Conservation (phyloP, 441 rosid species). For the Gossypium trilobum region DNA sequence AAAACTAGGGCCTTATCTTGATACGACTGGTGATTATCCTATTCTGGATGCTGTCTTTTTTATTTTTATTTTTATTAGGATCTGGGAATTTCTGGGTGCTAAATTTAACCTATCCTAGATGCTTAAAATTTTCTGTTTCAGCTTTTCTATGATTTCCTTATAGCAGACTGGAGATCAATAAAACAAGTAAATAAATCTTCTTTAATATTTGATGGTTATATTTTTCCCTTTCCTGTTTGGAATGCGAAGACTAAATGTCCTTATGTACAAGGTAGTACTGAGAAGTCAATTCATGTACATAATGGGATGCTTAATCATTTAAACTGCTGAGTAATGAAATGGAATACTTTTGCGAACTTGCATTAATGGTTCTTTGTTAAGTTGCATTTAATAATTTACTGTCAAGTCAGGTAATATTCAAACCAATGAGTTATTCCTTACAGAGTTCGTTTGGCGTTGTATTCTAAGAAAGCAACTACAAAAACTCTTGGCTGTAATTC, state of each 20-base stretch:
- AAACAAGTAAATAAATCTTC: background rate
- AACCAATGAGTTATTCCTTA: conserved; percentile 20
- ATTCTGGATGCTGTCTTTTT: background rate
- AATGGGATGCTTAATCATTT: conserved; percentile 9
- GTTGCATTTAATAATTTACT: background rate
- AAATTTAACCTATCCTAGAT: background rate
- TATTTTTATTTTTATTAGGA: background rate
- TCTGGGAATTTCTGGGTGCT: background rate
- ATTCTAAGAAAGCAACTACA: conserved; percentile 41
- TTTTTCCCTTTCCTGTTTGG: background rate
- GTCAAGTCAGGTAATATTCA: conserved; percentile 6
- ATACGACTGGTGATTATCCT: conserved; percentile 7
- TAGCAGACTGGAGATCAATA: background rate
- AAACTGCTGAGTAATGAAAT: background rate
- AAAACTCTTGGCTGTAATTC: conserved; percentile 49
- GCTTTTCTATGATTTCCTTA: background rate
- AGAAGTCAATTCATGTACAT: background rate
- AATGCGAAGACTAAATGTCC: background rate
- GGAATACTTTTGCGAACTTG: background rate
- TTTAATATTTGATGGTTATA: background rate
- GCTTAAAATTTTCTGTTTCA: background rate
- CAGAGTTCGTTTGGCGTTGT: conserved; percentile 71
- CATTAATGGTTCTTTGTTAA: background rate
- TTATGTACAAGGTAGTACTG: background rate
- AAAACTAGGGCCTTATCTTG: conserved; percentile 24